Evolutionary conservation across 176 grass and related monocot genomes (phyloP).

Genomic region (Aegilops umbellulata): DNA sequence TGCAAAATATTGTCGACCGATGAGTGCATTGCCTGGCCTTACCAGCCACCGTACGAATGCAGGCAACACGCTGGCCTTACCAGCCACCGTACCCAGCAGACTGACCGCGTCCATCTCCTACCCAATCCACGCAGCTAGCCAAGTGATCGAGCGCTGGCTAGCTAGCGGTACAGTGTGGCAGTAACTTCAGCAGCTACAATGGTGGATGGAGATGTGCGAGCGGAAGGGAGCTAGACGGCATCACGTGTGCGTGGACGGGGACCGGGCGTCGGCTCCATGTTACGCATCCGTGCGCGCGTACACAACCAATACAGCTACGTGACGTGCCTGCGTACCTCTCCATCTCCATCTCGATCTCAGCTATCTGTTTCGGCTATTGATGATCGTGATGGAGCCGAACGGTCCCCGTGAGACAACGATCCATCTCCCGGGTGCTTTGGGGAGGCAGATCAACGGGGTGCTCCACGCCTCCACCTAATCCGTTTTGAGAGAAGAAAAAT

Average conservation of each 20-base stretch:
- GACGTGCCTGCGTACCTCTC: background rate
- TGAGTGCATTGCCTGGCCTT: no score
- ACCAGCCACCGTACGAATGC: no score
- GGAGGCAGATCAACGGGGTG: no score
- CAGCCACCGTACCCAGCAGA: background rate
- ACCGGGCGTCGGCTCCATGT: background rate
- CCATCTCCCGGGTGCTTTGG: background rate
- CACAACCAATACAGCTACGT: background rate
- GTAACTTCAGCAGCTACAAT: background rate
- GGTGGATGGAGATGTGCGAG: slow-evolving; percentile 13
- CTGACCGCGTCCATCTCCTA: background rate
- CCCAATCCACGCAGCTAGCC: background rate
- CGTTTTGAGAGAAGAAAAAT: background rate
- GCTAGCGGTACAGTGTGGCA: background rate
- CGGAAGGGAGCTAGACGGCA: slow-evolving; percentile 1
- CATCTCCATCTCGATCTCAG: background rate
- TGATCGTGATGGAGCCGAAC: background rate
- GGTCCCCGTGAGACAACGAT: slow-evolving; percentile 25
- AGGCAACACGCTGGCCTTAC: background rate
- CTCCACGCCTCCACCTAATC: no score
- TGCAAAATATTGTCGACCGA: no score
- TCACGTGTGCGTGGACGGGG: slow-evolving; percentile 7
- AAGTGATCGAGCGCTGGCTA: no score
- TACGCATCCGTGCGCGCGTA: background rate
- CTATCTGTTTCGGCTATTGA: slow-evolving; percentile 20